Conservation (phyloP, 192 early-diverging fungal genomes). For the Podila epigama region DNA sequence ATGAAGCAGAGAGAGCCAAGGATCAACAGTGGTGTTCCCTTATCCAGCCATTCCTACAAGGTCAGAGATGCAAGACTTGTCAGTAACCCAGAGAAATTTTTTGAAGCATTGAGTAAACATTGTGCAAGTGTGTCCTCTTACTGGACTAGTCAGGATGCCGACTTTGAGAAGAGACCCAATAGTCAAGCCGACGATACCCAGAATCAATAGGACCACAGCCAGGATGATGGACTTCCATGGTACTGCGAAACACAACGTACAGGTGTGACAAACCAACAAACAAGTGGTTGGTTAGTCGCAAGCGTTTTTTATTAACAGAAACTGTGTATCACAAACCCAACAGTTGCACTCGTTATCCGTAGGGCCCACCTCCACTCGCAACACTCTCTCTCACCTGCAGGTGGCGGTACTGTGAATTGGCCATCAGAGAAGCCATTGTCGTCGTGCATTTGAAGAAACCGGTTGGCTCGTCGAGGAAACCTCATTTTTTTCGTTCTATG, state of each 20-base stretch:
- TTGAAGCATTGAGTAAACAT: neutral
- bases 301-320: no score
- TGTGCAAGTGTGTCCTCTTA: slow-evolving; percentile 8
- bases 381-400: neutral
- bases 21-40: slow-evolving; percentile 61
- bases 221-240: slow-evolving; percentile 65
- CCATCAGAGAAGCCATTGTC: slow-evolving; percentile 40
- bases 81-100: neutral
- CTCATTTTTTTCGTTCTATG: slow-evolving; percentile 48
- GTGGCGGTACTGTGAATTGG: slow-evolving; percentile 28
- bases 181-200: slow-evolving; percentile 55
- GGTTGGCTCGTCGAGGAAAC: slow-evolving; percentile 44
- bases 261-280: neutral
- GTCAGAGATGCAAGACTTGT: neutral
- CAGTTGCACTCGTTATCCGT: no score
- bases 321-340: no score
- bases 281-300: neutral
- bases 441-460: slow-evolving; percentile 33
- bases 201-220: slow-evolving; percentile 51
- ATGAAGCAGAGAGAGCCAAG: slow-evolving; percentile 67
- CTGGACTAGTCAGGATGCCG: slow-evolving; percentile 55
- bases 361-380: no score
- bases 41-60: slow-evolving; percentile 56
- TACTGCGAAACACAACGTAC: slow-evolving; percentile 32
- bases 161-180: slow-evolving; percentile 59